Percentiles rank a stretch among this genome's conserved stretches.
phyloP scores from a whole-genome alignment of 306 rosid genomes.

The Inga leiocalycina region DNA sequence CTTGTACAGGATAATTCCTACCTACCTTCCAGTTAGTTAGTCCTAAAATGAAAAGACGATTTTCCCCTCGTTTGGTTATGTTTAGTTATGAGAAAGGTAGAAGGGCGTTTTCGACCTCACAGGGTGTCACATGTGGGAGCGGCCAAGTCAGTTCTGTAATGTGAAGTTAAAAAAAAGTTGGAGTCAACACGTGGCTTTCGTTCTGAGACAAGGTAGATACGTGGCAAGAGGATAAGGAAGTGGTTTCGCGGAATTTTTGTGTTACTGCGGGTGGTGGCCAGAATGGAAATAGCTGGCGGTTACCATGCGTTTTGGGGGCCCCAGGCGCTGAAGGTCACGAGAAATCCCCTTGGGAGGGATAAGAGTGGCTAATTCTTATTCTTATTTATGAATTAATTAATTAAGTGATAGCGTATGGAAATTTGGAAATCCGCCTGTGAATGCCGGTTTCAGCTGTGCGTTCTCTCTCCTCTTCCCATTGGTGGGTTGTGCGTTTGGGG shows the following conservation, averaged over 20 bases:
- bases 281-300: conserved; percentile 71
- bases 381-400: background rate
- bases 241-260: conserved; percentile 30
- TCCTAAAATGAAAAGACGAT: conserved; percentile 21
- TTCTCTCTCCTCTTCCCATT: conserved; percentile 42
- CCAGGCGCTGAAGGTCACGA: conserved; percentile 22
- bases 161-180: conserved; percentile 23
- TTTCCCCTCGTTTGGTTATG: conserved; percentile 32
- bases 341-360: background rate
- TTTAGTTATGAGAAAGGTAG: accelerated
- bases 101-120: conserved; percentile 42
- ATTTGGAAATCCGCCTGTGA: conserved; percentile 1
- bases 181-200: conserved; percentile 44
- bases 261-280: conserved; percentile 47
- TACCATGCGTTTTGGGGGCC: conserved; percentile 41
- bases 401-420: background rate
- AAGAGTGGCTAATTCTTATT: background rate
- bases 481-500: conserved; percentile 45
- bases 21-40: conserved; percentile 68
- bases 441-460: conserved; percentile 17
- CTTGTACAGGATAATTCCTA: conserved; percentile 49
- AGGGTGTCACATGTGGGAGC: background rate
- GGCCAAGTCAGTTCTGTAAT: conserved; percentile 33
- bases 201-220: conserved; percentile 4
- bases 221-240: conserved; percentile 39